Percentiles rank a stretch among this genome's conserved stretches.
These are phyloP conservation scores for Ophiocordyceps camponoti-leonardi DNA, from an alignment of 2,329 filamentous ascomycete genomes.

Conservation along the genomic window DNA sequence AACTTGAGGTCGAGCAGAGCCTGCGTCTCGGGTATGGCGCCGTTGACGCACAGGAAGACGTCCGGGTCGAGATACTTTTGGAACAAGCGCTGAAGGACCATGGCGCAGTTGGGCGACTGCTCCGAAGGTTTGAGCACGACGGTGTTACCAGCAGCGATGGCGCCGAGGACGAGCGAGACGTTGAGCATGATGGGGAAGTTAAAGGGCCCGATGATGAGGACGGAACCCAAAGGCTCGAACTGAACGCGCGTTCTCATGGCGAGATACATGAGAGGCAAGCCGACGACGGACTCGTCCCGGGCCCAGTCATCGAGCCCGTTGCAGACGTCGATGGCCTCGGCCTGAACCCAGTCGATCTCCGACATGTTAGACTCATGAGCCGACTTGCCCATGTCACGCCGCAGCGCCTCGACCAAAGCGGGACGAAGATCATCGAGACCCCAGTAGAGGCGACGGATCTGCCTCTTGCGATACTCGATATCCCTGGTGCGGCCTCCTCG, in stretches of 20 bases:
- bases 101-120: constrained; percentile 56
- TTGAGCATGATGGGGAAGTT: constrained; percentile 84
- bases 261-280: constrained; percentile 52
- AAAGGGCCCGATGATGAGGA: constrained; percentile 80
- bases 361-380: constrained; percentile 54
- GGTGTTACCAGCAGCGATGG: constrained; percentile 84
- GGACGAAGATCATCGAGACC: constrained; percentile 62
- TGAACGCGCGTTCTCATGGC: constrained; percentile 57
- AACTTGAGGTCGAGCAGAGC: constrained; percentile 75
- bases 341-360: constrained; percentile 64
- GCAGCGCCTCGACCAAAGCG: constrained; percentile 57
- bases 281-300: constrained; percentile 59
- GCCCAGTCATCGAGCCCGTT: constrained; percentile 67
- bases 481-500: constrained; percentile 66
- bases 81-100: constrained; percentile 64
- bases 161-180: constrained; percentile 65
- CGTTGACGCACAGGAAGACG: constrained; percentile 66
- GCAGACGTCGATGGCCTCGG: constrained; percentile 64
- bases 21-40: constrained; percentile 63
- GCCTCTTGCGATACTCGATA: constrained; percentile 62
- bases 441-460: constrained; percentile 94
- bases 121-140: constrained; percentile 86
- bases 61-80: constrained; percentile 59
- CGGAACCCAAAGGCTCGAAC: constrained; percentile 74
- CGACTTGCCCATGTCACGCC: constrained; percentile 64